A percentile compares a stretch with the other conserved stretches of the same genome.
Evolutionary conservation across 2,329 filamentous ascomycete genomes (phyloP).

Genomic region (Alternaria tenuissima): DNA sequence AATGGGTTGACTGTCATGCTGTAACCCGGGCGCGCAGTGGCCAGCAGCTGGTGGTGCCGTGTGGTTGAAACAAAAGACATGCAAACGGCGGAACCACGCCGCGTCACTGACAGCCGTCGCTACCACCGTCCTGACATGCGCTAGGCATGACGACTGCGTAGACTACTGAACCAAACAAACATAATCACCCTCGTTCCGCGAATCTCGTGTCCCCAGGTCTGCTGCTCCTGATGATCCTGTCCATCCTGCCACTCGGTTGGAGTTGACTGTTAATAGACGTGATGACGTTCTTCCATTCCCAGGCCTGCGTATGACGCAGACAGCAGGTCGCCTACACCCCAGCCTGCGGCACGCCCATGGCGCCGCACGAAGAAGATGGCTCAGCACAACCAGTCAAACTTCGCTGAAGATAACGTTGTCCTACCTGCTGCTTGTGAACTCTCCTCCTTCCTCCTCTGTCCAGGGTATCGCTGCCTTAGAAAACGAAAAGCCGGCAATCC

Average conservation of each 20-base stretch:
- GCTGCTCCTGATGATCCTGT: slow-evolving; percentile 4
- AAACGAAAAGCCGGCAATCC: slow-evolving; percentile 24
- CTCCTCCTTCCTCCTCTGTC: slow-evolving; percentile 1
- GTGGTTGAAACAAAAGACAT: slow-evolving; percentile 27
- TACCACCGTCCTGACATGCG: slow-evolving; percentile 1
- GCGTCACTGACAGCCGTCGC: slow-evolving; percentile 16
- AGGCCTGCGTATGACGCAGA: slow-evolving; percentile 14
- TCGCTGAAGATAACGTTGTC: slow-evolving; percentile 11
- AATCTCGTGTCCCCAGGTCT: neutral
- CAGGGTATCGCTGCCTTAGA: slow-evolving; percentile 21
- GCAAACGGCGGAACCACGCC: slow-evolving; percentile 21
- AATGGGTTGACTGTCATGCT: slow-evolving; percentile 12
- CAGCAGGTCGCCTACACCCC: slow-evolving; percentile 2
- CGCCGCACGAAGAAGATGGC: slow-evolving; percentile 8
- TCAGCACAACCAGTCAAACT: slow-evolving; percentile 20
- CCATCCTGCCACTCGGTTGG: slow-evolving; percentile 1
- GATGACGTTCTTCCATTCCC: slow-evolving; percentile 12
- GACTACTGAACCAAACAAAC: slow-evolving; percentile 12
- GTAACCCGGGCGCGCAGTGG: slow-evolving; percentile 13
- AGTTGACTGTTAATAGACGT: slow-evolving; percentile 6
- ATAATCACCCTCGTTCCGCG: slow-evolving; percentile 4
- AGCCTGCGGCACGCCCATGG: slow-evolving; percentile 12
- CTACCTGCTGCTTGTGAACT: slow-evolving; percentile 13
- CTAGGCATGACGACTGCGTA: neutral
- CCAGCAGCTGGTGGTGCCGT: slow-evolving; percentile 10